Conservation (phyloP, 495 filamentous ascomycete genomes). For the Neurospora tetrasperma region DNA sequence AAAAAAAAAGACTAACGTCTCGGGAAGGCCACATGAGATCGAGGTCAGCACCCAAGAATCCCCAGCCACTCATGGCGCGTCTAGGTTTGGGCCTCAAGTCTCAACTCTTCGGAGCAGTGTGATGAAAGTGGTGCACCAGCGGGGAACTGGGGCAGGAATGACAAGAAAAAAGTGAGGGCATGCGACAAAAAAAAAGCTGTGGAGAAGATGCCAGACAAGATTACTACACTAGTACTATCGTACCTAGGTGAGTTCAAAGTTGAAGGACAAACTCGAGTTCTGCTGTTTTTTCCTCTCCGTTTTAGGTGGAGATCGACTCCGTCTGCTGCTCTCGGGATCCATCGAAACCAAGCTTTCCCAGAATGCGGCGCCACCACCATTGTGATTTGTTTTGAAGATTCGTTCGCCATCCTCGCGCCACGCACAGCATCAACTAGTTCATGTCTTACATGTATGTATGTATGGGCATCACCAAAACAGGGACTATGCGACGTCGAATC, state of each 20-base stretch:
- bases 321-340: not conserved
- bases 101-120: not conserved
- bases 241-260: not conserved
- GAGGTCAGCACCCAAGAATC: slow-evolving; percentile 18
- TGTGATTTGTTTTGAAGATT: not conserved
- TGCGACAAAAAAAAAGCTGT: not conserved
- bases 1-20: not conserved
- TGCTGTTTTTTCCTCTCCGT: not conserved
- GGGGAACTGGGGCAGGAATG: not conserved
- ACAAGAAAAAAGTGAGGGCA: not conserved
- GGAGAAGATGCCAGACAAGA: not conserved
- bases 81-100: slow-evolving; percentile 5
- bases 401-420: not conserved
- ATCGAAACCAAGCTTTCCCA: not conserved
- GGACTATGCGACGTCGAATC: not conserved
- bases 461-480: not conserved
- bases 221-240: not conserved
- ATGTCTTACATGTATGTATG: not conserved
- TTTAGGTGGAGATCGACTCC: not conserved
- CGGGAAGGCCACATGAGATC: slow-evolving; percentile 23
- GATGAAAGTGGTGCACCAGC: not conserved
- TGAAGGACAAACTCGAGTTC: not conserved
- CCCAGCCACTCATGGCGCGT: slow-evolving; percentile 15
- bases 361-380: not conserved
- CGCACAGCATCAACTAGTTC: not conserved